Evolutionary conservation across 2,329 filamentous ascomycete species (phyloP), one percentile per base, ranked within the genome.

Genomic region (Cryphonectria nitschkei): DNA sequence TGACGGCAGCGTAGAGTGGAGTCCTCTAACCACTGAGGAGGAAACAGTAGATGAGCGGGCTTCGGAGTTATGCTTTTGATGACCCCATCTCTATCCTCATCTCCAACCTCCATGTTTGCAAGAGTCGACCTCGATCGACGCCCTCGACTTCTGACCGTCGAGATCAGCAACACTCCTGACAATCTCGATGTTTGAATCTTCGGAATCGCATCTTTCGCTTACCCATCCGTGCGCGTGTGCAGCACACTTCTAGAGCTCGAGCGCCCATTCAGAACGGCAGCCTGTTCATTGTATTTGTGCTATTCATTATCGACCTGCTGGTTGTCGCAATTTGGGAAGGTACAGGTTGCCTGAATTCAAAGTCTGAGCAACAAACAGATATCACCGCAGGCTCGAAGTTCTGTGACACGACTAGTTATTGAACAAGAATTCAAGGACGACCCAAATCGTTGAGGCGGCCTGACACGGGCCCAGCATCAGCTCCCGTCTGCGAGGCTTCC

Each of bases 51-150:
- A 58, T 16, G 13, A 2, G 26, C 54, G 29, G 54, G 54, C 54
- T 58, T 58, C 54, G 54, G 54, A 58, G 29, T 58, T 58, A 58
- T 58, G 54, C 54, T 58, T 26, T 26, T 26, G 54, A 29, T 58
- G 54, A 58, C 54, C 54, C 54, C 54, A 58, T 58, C 54, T 58
- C 13, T 29, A 22, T 56, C 52, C n/a, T 29, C 56, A 39, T n/a
- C 58, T 61, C 58, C 58, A 61, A 61, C 58, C 16, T 61, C 32
- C 58, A 61, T 16, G 26, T n/a, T 61, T 19, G 22, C 7, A 50
- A 61, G 34, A 37, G 34, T 19, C 26, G 54, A 32, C 54, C 13
- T 58, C 26, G 54, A 32, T 13, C 58, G 34, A 61, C 58, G 39
- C 58, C 34, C 58, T 61, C n/a, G 22, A 14, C 22, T 61, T 37